A percentile compares a stretch with the other conserved stretches of the same genome.
Conservation (phyloP, 768 basidiomycete species). For the Amyloporia xantha region DNA sequence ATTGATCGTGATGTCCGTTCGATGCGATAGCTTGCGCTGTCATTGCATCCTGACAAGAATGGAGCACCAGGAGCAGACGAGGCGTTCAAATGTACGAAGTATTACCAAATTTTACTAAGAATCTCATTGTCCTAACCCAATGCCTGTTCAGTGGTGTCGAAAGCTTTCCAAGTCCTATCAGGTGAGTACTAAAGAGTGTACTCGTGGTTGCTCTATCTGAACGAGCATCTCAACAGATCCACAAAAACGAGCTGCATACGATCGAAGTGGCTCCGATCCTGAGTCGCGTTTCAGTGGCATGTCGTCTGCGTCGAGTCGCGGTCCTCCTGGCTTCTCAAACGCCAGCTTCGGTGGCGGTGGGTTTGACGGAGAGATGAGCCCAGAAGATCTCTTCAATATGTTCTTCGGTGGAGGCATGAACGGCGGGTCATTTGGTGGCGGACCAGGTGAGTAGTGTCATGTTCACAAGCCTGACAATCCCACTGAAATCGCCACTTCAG, state of each 20-base stretch:
- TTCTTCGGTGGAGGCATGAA: slow-evolving; percentile 84
- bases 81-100: slow-evolving; percentile 88
- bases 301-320: slow-evolving; percentile 39
- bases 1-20: neutral
- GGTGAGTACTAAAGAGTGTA: slow-evolving; percentile 31
- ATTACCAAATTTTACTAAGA: slow-evolving; percentile 3
- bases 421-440: slow-evolving; percentile 43
- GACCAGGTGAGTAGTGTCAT: slow-evolving; percentile 18
- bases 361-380: slow-evolving; percentile 83
- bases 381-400: slow-evolving; percentile 97
- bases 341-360: slow-evolving; percentile 42
- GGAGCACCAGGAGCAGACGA: slow-evolving; percentile 98
- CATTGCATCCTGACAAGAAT: slow-evolving; percentile 89
- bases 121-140: slow-evolving; percentile 8
- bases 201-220: neutral
- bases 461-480: neutral
- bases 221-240: slow-evolving; percentile 44
- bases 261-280: slow-evolving; percentile 82
- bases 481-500: slow-evolving; percentile 23
- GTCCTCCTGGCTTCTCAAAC: slow-evolving; percentile 43
- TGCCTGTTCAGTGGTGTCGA: slow-evolving; percentile 75
- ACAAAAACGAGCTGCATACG: slow-evolving; percentile 84
- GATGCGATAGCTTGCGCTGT: slow-evolving; percentile 73
- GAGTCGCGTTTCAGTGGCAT: slow-evolving; percentile 74
- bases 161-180: slow-evolving; percentile 93